These are phyloP conservation scores for Pyricularia sp. DNA, from an alignment of 2,329 filamentous ascomycete genomes.

Conservation along the genomic window DNA sequence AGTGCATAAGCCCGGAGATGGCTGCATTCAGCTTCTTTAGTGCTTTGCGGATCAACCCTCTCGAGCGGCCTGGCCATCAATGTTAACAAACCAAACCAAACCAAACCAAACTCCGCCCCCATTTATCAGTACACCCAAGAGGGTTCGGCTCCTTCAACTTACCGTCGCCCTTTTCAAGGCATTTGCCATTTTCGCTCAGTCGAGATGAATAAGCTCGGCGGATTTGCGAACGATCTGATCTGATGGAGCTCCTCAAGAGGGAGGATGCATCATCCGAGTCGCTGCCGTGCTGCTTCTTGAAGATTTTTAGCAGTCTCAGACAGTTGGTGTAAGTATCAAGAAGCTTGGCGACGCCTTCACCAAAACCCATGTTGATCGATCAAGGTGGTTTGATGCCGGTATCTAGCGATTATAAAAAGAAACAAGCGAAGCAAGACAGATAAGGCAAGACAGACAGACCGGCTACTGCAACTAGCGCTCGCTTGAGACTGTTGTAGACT, in stretches of 20 bases:
- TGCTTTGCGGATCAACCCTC: slow-evolving; percentile 29
- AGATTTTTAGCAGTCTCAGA: slow-evolving; percentile 29
- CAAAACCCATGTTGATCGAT: slow-evolving; percentile 24
- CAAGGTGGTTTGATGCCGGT: background rate
- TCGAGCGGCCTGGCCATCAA: slow-evolving; percentile 22
- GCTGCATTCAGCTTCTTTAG: slow-evolving; percentile 32
- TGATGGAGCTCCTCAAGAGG: slow-evolving; percentile 26
- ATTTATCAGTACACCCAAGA: background rate
- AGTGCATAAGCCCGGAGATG: slow-evolving; percentile 28
- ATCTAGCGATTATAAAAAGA: background rate
- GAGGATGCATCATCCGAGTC: slow-evolving; percentile 11
- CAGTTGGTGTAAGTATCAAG: slow-evolving; percentile 38
- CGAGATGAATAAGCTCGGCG: slow-evolving; percentile 31
- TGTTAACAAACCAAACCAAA: background rate
- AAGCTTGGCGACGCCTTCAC: slow-evolving; percentile 31
- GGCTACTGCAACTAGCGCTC: background rate
- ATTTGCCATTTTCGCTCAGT: slow-evolving; percentile 28
- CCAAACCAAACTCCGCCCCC: background rate
- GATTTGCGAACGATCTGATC: slow-evolving; percentile 29
- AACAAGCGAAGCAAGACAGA: background rate
- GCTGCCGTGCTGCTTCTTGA: slow-evolving; percentile 10
- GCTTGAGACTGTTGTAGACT: background rate
- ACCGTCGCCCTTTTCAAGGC: slow-evolving; percentile 39
- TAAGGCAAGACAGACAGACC: background rate
- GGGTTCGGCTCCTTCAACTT: slow-evolving; percentile 12